phyloP scores from a whole-genome alignment of 331 rosid genomes.

The Stylosanthes scabra region DNA sequence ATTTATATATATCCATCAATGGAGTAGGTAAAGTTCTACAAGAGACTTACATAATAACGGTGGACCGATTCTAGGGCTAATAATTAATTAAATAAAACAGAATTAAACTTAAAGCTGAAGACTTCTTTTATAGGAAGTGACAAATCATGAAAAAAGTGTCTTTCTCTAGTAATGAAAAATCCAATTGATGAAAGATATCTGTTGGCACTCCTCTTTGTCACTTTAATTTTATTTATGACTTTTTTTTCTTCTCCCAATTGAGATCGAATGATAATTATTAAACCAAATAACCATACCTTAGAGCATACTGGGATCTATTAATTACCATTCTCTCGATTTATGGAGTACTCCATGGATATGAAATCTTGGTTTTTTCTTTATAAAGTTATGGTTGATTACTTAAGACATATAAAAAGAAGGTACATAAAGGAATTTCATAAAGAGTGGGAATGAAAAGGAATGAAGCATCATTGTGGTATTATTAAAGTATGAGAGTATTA shows the following conservation, averaged over 20 bases:
- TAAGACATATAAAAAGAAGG: conserved; percentile 41
- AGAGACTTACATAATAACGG: background rate
- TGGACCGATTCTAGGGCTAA: conserved; percentile 33
- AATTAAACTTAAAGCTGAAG: conserved; percentile 58
- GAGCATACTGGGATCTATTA: conserved; percentile 59
- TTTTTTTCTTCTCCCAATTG: conserved; percentile 42
- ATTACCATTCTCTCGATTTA: conserved; percentile 37
- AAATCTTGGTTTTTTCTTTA: conserved; percentile 32
- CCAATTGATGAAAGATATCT: conserved; percentile 43
- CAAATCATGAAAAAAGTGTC: conserved; percentile 59
- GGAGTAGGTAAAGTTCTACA: background rate
- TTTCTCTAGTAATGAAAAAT: conserved; percentile 48
- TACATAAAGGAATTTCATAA: conserved; percentile 51
- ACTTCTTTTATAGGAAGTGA: conserved; percentile 54
- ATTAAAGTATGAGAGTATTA: conserved; percentile 37
- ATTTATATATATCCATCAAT: background rate
- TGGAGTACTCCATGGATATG: conserved; percentile 32
- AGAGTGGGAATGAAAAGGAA: conserved; percentile 41
- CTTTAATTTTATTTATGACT: conserved; percentile 34
- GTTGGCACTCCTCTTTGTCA: conserved; percentile 34
- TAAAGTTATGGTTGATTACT: conserved; percentile 23
- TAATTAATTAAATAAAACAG: conserved; percentile 26
- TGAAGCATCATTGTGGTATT: conserved; percentile 51
- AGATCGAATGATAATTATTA: conserved; percentile 42
- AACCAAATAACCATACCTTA: conserved; percentile 38